These are phyloP conservation scores for Plantago coronopus DNA, from an alignment of 305 asterid genomes.

Conservation along the genomic window DNA sequence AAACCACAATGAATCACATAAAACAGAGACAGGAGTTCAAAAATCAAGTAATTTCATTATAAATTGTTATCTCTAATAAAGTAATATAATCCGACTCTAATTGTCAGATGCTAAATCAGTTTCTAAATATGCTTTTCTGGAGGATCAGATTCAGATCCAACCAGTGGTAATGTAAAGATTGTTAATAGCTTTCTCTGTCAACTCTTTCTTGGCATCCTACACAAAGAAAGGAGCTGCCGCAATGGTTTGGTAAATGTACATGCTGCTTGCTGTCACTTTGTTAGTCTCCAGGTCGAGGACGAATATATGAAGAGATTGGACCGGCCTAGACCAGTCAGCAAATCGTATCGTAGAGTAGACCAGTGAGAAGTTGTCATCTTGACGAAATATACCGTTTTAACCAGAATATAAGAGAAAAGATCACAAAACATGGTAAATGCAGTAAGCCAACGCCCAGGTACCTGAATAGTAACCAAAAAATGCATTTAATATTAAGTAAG, in stretches of 20 bases:
- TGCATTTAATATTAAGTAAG: neutral
- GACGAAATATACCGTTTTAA: constrained; percentile 36
- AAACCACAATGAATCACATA: too few relatives aligned
- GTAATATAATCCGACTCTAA: too few relatives aligned
- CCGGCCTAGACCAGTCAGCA: neutral
- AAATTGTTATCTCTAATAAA: neutral
- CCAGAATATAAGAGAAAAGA: constrained; percentile 47
- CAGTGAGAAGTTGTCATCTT: constrained; percentile 7
- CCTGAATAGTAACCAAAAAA: constrained; percentile 37
- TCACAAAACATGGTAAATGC: constrained; percentile 55
- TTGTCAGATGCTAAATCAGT: too few relatives aligned
- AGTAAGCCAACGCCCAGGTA: constrained; percentile 56
- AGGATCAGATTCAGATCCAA: too few relatives aligned
- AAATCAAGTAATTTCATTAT: neutral
- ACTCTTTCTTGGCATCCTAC: too few relatives aligned
- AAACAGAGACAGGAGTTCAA: too few relatives aligned
- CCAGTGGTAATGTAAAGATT: neutral
- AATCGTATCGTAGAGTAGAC: neutral
- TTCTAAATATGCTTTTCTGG: too few relatives aligned
- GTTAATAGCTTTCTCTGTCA: neutral
- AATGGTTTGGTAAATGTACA: neutral
- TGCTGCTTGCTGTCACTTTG: neutral
- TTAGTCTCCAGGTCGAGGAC: neutral
- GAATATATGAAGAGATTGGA: neutral
- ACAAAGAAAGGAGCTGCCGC: too few relatives aligned